Base-by-base conservation (phyloP, 371 early-diverging fungal species). In the Thermomucor indicae-seudaticae region DNA sequence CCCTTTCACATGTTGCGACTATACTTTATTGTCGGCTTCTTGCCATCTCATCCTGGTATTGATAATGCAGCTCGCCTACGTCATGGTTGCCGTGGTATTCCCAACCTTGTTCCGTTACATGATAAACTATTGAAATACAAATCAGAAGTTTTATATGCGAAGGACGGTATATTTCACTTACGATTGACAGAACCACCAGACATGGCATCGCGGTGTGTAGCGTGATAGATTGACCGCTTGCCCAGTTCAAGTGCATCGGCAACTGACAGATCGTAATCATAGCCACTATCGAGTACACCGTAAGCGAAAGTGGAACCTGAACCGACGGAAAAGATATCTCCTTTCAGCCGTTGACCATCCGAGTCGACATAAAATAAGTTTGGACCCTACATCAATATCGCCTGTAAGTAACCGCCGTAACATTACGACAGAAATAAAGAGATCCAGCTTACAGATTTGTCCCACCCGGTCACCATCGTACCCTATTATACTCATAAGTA, bases 391-490 rank as follows among this genome's bases (percentile, higher is more conserved):
- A 34, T 42, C 11, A 42, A 23, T 22, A 16, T 40, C 19, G n/a
- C n/a, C n/a, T n/a, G n/a, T n/a, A n/a, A n/a, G n/a, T n/a, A n/a
- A 34, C n/a, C 45, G 51, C 29, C 43, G 22, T 35, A 3, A 5
- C 37, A 37, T 16, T 37, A 32, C 32, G 14, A 10, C 14, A 37
- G 3, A 3, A 5, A 25, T 17, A 2, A 47, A 11, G 16, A 14
- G 40, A 34, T 48, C 37, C 37, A 37, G 4, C 72, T 67, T 73
- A 84, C 85, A 16, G 84, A 85, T 67, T 95, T 91, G 67, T 99
- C 99, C 96, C 98, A 99, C 46, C 99, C 99, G 47, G 95, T 91
- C 27, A 99, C 84, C 99, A 99, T 99, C 28, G 98, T 98, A 46
- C 99, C 99, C 88, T 86, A 63, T 17, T 34, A 14, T 16, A 4